Base-by-base conservation (phyloP, 306 rosid genomes). In the Glycyrrhiza uralensis region DNA sequence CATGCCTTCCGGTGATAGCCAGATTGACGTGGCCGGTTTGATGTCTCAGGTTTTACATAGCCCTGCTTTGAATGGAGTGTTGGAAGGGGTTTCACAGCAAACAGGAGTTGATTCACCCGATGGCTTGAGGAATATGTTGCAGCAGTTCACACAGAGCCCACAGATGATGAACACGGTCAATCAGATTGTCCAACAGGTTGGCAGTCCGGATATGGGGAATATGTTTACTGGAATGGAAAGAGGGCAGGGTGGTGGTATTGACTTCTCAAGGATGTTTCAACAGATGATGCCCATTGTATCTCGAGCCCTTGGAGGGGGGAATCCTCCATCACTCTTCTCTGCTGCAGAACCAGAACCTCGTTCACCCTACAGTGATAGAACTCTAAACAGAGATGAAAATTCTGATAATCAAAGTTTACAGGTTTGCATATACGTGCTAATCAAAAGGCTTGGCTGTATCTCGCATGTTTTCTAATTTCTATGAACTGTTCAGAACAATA, bases 211-310 rank as follows among this genome's bases (percentile, higher is more conserved):
- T 75, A 33, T 89, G 51, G 91, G 82, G 17, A 87, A 74, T 79
- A 78, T 94, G 89, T 89, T 94, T 83, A 11, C 86, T 22, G 97
- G 94, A 46, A 74, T 70, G 59, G 96, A 77, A 55, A 79, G 91
- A 60, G 94, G 87, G 74, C 95, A 89, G 70, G 88, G 90, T 61
- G 90, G 97, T 29, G 91, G 97, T 26, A 29, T 91, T 7, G 92
- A 94, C 82, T 82, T 91, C 64, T 87, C 96, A 17, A 87, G 92
- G 76, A 89, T 94, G 92, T 72, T 94, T 78, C 99, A 91, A 80
- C 96, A 91, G 86, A 91, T 95, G 97, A 88, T 95, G 96, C 97
- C 99, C 24, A 79, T 95, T 65, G 99, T 91, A 65, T 87, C 99
- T 68, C 91, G 28, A 56, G 99, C 89, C 76, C 83, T 91, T 70